Base-by-base conservation (phyloP, 2,329 filamentous ascomycete genomes). In the Sarocladiaceae sp. region DNA sequence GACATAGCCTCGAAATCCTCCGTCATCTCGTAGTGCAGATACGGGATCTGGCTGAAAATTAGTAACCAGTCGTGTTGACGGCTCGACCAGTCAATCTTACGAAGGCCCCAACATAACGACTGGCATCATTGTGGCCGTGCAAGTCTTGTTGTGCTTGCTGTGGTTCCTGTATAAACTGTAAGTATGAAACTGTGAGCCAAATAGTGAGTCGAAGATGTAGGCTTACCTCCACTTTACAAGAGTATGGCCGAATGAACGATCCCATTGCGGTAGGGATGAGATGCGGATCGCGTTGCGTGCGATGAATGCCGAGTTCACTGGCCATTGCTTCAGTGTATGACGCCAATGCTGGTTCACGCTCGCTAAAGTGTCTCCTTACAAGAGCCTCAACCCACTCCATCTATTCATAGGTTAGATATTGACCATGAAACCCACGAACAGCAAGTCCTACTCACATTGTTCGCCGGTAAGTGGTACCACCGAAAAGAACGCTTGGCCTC, bases 11-110 rank as follows among this genome's bases (percentile, higher is more conserved):
- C 58, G 4, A 64, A 62, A 40, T 61, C 66, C 1, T 62, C 58
- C 5, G 69, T 66, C 0, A 64, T 69, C 33, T 74, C 71, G 69
- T 70, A 74, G 18, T 74, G 70, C 1, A 73, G 62, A 44, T 66
- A 73, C 1, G 69, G 69, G 62, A 71, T 68, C 69, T 72, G n/a
- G n/a, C n/a, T n/a, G n/a, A 18, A 13, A 11, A 26, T 10, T 26
- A 47, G 13, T 10, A 11, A 11, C 26, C 42, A 17, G 22, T 22
- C 23, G 11, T 0, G 23, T 18, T 17, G 10, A 18, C 12, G 22
- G 15, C n/a, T n/a, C n/a, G 12, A 26, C 18, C n/a, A 15, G 23
- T 8, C 29, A 33, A 8, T 33, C 29, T 15, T 33, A 33, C 29
- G 29, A 33, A 33, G 8, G 29, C 29, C 10, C 29, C 29, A 10